These are phyloP conservation scores for Cetradonia linearis DNA, from an alignment of 495 filamentous ascomycete genomes.

Conservation along the genomic window DNA sequence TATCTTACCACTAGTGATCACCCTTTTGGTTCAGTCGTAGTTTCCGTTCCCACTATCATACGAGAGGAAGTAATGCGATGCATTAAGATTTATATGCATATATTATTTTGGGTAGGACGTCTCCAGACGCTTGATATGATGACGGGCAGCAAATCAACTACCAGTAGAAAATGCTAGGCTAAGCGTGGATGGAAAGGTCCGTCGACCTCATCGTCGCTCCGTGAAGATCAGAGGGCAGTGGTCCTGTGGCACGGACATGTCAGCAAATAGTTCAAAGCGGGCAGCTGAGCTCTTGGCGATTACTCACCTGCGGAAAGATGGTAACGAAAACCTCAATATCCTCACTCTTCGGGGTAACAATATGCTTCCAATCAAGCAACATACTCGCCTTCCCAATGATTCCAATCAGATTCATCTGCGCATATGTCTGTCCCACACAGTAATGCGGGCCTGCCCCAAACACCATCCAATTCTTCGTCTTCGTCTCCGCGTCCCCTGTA, in stretches of 20 bases:
- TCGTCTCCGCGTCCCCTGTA: constrained; percentile 79
- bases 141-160: constrained; percentile 3
- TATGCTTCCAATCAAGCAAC: constrained; percentile 83
- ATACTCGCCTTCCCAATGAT: constrained; percentile 94
- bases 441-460: constrained; percentile 97
- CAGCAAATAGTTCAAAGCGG: not conserved
- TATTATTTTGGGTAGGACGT: no score
- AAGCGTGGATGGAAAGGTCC: not conserved
- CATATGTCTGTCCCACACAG: constrained; percentile 91
- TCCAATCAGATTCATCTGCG: constrained; percentile 75
- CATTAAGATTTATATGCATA: not conserved
- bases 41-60: no score
- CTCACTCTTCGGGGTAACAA: constrained; percentile 68
- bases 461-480: constrained; percentile 92
- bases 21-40: no score
- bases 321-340: constrained; percentile 98
- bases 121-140: not conserved
- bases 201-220: constrained; percentile 24
- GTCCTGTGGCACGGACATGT: constrained; percentile 34
- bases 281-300: constrained; percentile 16
- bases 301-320: constrained; percentile 86
- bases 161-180: not conserved
- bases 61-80: not conserved
- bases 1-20: no score
- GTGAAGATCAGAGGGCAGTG: constrained; percentile 58